Evolutionary conservation across 2,329 filamentous ascomycete genomes (phyloP).

Genomic region (Claviceps quebecensis): DNA sequence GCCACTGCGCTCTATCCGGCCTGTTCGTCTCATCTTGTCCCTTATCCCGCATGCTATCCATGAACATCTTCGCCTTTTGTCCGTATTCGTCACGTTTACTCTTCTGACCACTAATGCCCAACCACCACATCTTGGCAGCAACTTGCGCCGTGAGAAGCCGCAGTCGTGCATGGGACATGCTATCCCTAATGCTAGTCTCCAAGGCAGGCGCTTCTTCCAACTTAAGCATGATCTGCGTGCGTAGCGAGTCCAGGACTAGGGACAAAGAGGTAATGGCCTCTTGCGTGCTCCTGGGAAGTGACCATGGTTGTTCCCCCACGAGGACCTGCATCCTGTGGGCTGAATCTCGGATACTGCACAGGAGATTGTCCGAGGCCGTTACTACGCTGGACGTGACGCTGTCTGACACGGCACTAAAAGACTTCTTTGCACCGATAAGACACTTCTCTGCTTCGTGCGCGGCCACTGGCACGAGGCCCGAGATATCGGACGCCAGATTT

Average conservation of each 20-base stretch:
- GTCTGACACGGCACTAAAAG: slow-evolving; percentile 18
- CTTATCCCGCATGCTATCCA: slow-evolving; percentile 12
- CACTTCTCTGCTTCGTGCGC: slow-evolving; percentile 25
- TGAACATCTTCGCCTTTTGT: slow-evolving; percentile 30
- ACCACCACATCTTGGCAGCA: slow-evolving; percentile 41
- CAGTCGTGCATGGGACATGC: slow-evolving; percentile 16
- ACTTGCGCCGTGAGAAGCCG: slow-evolving; percentile 39
- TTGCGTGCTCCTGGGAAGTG: slow-evolving; percentile 8
- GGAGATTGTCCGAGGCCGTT: slow-evolving; percentile 15
- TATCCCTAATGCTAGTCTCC: slow-evolving; percentile 1
- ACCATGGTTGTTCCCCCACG: slow-evolving; percentile 10
- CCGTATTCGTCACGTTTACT: slow-evolving; percentile 33
- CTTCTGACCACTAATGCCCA: slow-evolving; percentile 35
- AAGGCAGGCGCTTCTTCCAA: not conserved
- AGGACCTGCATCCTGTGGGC: slow-evolving; percentile 12
- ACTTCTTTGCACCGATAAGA: slow-evolving; percentile 20
- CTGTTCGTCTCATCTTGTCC: not conserved
- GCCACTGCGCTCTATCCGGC: no score
- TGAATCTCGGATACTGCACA: slow-evolving; percentile 11
- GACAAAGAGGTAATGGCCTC: slow-evolving; percentile 10
- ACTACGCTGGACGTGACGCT: slow-evolving; percentile 12
- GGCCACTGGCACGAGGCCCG: slow-evolving; percentile 24
- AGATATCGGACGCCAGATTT: slow-evolving; percentile 27
- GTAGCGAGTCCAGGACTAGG: slow-evolving; percentile 14
- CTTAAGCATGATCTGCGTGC: slow-evolving; percentile 20